Evolutionary conservation across 2,329 filamentous ascomycete genomes (phyloP).

Genomic region (Alternaria consortialis): DNA sequence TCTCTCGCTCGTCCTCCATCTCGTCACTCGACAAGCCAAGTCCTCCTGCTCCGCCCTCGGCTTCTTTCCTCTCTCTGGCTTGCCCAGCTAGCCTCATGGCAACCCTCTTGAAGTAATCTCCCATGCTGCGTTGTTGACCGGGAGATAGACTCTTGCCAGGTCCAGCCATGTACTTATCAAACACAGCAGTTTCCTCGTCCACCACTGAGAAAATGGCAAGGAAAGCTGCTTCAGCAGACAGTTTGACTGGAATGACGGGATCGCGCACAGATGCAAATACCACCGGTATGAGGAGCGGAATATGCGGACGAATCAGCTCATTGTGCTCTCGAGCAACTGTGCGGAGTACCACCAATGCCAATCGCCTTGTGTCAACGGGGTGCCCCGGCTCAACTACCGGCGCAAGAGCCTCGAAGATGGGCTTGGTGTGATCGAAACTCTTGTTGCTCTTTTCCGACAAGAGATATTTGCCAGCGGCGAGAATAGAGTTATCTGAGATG

Average conservation of each 20-base stretch:
- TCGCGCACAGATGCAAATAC: slow-evolving; percentile 93
- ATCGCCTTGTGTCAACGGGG: slow-evolving; percentile 81
- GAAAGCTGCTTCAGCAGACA: slow-evolving; percentile 94
- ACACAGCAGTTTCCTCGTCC: slow-evolving; percentile 83
- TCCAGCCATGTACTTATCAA: slow-evolving; percentile 86
- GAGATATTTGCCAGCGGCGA: slow-evolving; percentile 91
- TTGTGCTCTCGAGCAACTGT: slow-evolving; percentile 82
- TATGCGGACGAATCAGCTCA: slow-evolving; percentile 82
- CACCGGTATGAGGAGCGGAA: slow-evolving; percentile 79
- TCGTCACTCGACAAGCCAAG: slow-evolving; percentile 90
- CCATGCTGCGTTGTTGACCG: slow-evolving; percentile 85
- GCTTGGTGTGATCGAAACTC: slow-evolving; percentile 78
- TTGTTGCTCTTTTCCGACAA: slow-evolving; percentile 71
- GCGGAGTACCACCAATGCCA: slow-evolving; percentile 86
- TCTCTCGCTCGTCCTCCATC: slow-evolving; percentile 90
- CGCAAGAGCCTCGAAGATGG: slow-evolving; percentile 81
- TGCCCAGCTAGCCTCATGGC: slow-evolving; percentile 85
- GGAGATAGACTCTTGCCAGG: slow-evolving; percentile 71
- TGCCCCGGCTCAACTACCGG: slow-evolving; percentile 78
- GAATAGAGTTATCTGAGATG: slow-evolving; percentile 85
- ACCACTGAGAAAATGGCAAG: slow-evolving; percentile 89
- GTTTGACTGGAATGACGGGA: slow-evolving; percentile 90
- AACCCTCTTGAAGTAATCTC: slow-evolving; percentile 96
- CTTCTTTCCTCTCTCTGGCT: slow-evolving; percentile 86
- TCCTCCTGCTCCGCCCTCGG: slow-evolving; percentile 87